phyloP scores from a whole-genome alignment of 306 rosid genomes.

The Vachellia collinsii region DNA sequence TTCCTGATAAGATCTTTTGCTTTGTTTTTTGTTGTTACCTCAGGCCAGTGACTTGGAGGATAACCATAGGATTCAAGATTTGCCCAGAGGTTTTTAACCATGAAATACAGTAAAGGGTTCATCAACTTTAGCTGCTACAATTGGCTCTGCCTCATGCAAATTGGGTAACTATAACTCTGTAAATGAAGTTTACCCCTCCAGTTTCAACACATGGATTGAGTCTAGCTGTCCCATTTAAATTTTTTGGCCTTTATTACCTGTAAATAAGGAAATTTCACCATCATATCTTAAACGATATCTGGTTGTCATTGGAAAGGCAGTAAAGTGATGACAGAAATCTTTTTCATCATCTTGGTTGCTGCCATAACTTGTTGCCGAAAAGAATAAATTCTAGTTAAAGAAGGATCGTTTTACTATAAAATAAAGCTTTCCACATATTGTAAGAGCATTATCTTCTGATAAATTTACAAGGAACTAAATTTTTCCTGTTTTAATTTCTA shows the following conservation, averaged over 20 bases:
- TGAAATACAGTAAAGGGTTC: constrained; percentile 37
- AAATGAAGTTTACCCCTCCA: constrained; percentile 37
- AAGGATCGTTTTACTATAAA: background rate
- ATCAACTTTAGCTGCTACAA: constrained; percentile 30
- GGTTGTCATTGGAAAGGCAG: background rate
- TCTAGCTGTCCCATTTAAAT: constrained; percentile 24
- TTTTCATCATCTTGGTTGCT: background rate
- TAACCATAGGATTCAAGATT: constrained; percentile 11
- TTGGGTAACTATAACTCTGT: constrained; percentile 1
- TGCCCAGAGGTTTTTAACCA: constrained; percentile 31
- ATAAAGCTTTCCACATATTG: background rate
- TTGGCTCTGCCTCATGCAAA: constrained; percentile 35
- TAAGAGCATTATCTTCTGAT: background rate
- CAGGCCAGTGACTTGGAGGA: constrained; percentile 8
- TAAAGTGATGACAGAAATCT: constrained; percentile 9
- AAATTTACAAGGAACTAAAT: background rate
- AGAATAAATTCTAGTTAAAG: background rate
- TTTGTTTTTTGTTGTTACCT: constrained; percentile 39
- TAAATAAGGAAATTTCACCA: constrained; percentile 1
- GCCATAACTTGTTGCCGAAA: background rate
- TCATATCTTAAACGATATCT: background rate
- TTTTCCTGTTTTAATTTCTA: background rate
- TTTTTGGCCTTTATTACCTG: constrained; percentile 12
- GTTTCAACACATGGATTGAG: constrained; percentile 35
- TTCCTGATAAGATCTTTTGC: constrained; percentile 37